phyloP scores from a whole-genome alignment of 257 asterid species.

The Solanum arcanum region DNA sequence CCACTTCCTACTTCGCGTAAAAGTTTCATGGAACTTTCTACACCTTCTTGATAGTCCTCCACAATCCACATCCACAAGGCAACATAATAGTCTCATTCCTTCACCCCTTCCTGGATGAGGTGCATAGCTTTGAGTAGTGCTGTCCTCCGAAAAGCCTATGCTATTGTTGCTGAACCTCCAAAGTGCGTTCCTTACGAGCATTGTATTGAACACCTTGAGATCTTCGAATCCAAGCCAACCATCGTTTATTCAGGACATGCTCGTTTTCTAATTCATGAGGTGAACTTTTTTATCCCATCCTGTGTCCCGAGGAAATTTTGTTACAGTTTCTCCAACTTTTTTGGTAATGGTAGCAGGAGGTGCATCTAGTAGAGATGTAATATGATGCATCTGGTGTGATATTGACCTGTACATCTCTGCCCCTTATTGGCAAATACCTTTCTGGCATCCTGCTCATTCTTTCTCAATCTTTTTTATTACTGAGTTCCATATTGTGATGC shows the following conservation, averaged over 20 bases:
- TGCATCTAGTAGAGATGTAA: not conserved
- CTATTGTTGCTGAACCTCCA: not conserved
- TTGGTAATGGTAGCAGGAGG: not conserved
- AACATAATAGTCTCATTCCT: not conserved
- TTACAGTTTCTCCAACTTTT: not conserved
- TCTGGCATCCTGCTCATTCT: not conserved
- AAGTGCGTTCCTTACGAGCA: not conserved
- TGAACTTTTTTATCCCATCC: not conserved
- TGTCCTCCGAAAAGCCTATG: not conserved
- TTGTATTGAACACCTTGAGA: not conserved
- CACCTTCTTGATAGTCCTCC: not conserved
- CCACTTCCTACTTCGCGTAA: not conserved
- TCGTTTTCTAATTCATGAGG: not conserved
- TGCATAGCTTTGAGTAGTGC: not conserved
- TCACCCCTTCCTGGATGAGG: not conserved
- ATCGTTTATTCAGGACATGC: not conserved
- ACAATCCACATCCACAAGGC: not conserved
- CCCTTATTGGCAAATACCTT: not conserved
- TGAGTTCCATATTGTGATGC: not conserved
- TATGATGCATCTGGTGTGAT: not conserved
- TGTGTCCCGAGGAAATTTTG: not conserved
- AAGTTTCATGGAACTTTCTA: not conserved
- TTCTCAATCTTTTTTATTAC: not conserved
- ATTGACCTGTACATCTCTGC: not conserved
- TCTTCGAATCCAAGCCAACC: not conserved